Evolutionary conservation across 768 basidiomycete genomes (phyloP), one percentile per base, ranked within the genome.

Genomic region (Hygrocybe coccinea): DNA sequence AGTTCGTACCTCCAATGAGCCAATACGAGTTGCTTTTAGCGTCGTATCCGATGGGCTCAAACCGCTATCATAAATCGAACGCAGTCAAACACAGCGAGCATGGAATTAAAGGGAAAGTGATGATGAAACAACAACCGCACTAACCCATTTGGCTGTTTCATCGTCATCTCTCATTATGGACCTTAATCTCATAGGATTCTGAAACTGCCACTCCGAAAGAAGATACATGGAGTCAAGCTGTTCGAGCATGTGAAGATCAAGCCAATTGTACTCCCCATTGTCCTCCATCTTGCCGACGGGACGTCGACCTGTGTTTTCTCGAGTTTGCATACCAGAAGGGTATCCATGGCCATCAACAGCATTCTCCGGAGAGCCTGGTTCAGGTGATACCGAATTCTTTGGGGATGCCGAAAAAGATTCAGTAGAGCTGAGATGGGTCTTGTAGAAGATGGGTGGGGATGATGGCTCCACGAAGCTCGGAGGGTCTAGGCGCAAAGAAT

Each of bases 31-130:
- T 91, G 6, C 73, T 75, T 64, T 85, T 85, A 38, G 80, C 79
- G 62, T 93, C 91, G 60, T 88, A 91, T 5, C 91, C 91, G 57
- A 93, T 81, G 8, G 91, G 91, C 63, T 91, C 88, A 54, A 87
- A 83, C 22, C 91, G 86, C 91, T 94, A 45, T 50, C n/a, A 17
- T 24, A 5, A 36, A 38, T 19, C 12, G 50, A 49, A 45, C 22
- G 4, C 39, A 29, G 52, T 36, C 36, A 29, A 51, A 52, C 52
- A 54, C 47, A 22, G 29, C 38, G 33, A 50, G 14, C 10, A 19
- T 52, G 34, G 37, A 54, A 24, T 12, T 41, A 29, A 41, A 21
- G 15, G 11, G 39, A 21, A 21, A 11, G n/a, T n/a, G n/a, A n/a
- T n/a, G n/a, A n/a, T n/a, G 3, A 41, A 21, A 41, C 3, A 5